A percentile compares a stretch with the other conserved stretches of the same genome.
phyloP scores from a whole-genome alignment of 2,329 filamentous ascomycete genomes.

The Ophiocordyceps robertsii region DNA sequence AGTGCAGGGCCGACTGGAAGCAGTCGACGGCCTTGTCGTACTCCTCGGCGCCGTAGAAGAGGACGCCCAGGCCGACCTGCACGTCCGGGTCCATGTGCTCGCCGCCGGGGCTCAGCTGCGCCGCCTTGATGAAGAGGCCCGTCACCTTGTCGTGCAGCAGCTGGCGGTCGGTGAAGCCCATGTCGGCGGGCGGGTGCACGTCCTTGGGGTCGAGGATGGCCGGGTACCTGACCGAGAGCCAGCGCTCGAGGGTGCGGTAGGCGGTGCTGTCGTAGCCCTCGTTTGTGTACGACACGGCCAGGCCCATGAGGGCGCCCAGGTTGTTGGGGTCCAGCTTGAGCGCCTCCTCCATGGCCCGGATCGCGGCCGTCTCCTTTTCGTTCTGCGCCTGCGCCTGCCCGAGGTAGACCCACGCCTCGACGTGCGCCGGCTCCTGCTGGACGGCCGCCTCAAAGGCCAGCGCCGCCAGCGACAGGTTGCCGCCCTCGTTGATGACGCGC shows the following conservation, averaged over 20 bases:
- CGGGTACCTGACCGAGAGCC: conserved; percentile 93
- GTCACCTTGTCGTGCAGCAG: conserved; percentile 84
- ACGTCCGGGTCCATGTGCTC: conserved; percentile 98
- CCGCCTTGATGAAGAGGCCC: conserved; percentile 79
- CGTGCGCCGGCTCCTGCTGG: conserved; percentile 75
- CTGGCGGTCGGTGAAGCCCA: conserved; percentile 90
- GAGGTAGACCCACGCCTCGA: conserved; percentile 87
- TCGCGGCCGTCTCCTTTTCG: conserved; percentile 93
- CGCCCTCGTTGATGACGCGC: conserved; percentile 83
- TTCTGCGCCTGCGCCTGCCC: conserved; percentile 93
- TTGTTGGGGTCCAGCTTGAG: conserved; percentile 80
- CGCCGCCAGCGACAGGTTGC: conserved; percentile 85
- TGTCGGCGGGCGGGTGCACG: conserved; percentile 62
- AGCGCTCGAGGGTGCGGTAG: conserved; percentile 90
- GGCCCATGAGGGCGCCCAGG: conserved; percentile 79
- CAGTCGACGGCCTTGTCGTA: conserved; percentile 98
- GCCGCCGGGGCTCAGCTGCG: conserved; percentile 80
- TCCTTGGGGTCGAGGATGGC: conserved; percentile 60
- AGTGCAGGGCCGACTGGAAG: conserved; percentile 82
- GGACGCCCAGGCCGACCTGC: conserved; percentile 87
- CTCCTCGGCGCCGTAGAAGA: conserved; percentile 96
- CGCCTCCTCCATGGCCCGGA: conserved; percentile 83
- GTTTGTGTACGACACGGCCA: conserved; percentile 96
- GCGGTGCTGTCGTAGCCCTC: conserved; percentile 96
- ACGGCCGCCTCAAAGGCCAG: conserved; percentile 93